These are phyloP conservation scores for Apiospora saccharicola DNA, from an alignment of 2,329 filamentous ascomycete genomes.

Conservation along the genomic window DNA sequence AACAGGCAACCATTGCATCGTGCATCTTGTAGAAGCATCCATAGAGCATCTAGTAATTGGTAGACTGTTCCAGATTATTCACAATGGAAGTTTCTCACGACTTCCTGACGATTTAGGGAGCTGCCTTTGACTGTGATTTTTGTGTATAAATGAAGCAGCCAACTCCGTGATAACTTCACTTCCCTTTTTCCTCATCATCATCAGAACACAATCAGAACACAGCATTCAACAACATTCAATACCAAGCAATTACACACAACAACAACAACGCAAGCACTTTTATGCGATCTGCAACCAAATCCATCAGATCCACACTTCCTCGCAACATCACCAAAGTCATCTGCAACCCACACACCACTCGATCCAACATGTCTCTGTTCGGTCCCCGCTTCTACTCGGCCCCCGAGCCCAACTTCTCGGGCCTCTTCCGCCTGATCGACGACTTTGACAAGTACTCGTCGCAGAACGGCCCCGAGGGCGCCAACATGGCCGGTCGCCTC, in stretches of 20 bases:
- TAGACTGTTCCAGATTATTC: conserved; percentile 31
- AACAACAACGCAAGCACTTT: conserved; percentile 29
- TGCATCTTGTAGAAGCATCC: conserved; percentile 25
- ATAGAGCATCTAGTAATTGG: conserved; percentile 4
- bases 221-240: conserved; percentile 30
- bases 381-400: conserved; percentile 57
- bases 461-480: conserved; percentile 23
- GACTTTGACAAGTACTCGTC: conserved; percentile 67
- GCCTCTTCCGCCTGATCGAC: conserved; percentile 70
- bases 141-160: conserved; percentile 42
- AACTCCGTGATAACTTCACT: conserved; percentile 28
- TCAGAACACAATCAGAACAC: conserved; percentile 35
- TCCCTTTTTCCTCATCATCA: conserved; percentile 34
- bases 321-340: conserved; percentile 30
- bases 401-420: conserved; percentile 59
- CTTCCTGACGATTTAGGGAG: conserved; percentile 41
- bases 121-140: conserved; percentile 25
- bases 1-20: conserved; percentile 18
- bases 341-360: conserved; percentile 32
- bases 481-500: conserved; percentile 13
- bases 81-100: conserved; percentile 27
- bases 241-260: conserved; percentile 29
- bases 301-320: conserved; percentile 26
- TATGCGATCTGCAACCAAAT: not conserved
- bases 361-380: conserved; percentile 66